Evolutionary conservation across 176 grass and related monocot species (phyloP).

Genomic region (Zea luxurians): DNA sequence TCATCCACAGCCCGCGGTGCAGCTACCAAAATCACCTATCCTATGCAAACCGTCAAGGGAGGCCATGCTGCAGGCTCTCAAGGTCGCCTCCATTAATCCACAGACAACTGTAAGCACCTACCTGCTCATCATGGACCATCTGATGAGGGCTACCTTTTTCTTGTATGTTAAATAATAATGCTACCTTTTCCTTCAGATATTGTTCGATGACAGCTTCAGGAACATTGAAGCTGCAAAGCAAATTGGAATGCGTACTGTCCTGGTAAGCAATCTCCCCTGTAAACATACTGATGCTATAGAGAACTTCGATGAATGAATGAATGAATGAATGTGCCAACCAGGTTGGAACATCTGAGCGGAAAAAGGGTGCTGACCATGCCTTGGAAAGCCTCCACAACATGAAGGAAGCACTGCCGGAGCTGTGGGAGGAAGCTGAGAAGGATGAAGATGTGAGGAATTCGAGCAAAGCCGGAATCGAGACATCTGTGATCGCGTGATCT

Average conservation of each 20-base stretch:
- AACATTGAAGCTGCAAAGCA: slow-evolving; percentile 81
- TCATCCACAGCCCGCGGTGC: slow-evolving; percentile 46
- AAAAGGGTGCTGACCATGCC: slow-evolving; percentile 79
- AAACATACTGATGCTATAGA: neutral
- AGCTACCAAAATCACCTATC: slow-evolving; percentile 68
- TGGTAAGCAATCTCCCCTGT: slow-evolving; percentile 40
- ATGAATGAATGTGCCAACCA: slow-evolving; percentile 40
- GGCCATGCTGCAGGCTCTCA: slow-evolving; percentile 70
- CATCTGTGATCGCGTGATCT: slow-evolving; percentile 60
- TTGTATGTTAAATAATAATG: neutral
- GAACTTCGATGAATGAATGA: neutral
- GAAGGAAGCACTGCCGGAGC: slow-evolving; percentile 79
- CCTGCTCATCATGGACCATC: neutral
- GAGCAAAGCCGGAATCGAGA: slow-evolving; percentile 68
- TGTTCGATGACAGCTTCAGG: slow-evolving; percentile 77
- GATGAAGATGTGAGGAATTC: slow-evolving; percentile 62
- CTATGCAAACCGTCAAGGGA: slow-evolving; percentile 75
- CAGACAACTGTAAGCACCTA: slow-evolving; percentile 59
- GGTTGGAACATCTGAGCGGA: slow-evolving; percentile 73
- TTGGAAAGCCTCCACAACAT: slow-evolving; percentile 86
- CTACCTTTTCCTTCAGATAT: slow-evolving; percentile 47
- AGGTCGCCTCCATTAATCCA: slow-evolving; percentile 68
- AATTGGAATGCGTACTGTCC: slow-evolving; percentile 61
- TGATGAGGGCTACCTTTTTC: neutral
- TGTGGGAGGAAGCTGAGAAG: slow-evolving; percentile 79